These are phyloP conservation scores for Gossypium aridum DNA, from an alignment of 441 rosid species.

Conservation along the genomic window DNA sequence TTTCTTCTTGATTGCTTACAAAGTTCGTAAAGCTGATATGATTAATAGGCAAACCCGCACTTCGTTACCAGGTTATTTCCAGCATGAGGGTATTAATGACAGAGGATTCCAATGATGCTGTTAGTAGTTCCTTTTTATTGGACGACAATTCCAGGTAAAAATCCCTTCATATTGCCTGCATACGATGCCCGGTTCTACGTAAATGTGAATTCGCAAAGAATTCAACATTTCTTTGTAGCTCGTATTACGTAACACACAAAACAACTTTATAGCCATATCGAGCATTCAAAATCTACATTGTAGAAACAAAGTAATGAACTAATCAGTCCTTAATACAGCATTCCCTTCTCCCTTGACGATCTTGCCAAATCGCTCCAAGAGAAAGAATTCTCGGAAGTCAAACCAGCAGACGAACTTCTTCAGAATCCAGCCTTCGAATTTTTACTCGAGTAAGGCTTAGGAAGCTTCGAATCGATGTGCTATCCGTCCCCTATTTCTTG, in stretches of 20 bases:
- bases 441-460: conserved; percentile 52
- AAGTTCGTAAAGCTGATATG: conserved; percentile 1
- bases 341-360: conserved; percentile 90
- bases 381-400: conserved; percentile 78
- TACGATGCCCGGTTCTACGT: neutral
- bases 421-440: conserved; percentile 85
- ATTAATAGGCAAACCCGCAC: neutral
- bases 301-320: conserved; percentile 14
- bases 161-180: conserved; percentile 12
- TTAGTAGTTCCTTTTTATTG: conserved; percentile 84
- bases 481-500: conserved; percentile 10
- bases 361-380: conserved; percentile 74
- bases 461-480: conserved; percentile 10
- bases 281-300: neutral
- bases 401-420: conserved; percentile 80
- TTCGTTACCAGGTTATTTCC: conserved; percentile 70
- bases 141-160: conserved; percentile 91
- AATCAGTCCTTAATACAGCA: conserved; percentile 39
- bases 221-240: neutral
- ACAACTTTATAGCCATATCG: neutral
- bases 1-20: neutral
- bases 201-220: neutral
- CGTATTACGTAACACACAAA: neutral
- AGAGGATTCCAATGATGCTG: conserved; percentile 84
- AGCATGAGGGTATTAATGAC: conserved; percentile 96